A percentile compares a stretch with the other conserved stretches of the same genome.
phyloP scores from a whole-genome alignment of 768 basidiomycete species.

The Agaricus subrufescens region DNA sequence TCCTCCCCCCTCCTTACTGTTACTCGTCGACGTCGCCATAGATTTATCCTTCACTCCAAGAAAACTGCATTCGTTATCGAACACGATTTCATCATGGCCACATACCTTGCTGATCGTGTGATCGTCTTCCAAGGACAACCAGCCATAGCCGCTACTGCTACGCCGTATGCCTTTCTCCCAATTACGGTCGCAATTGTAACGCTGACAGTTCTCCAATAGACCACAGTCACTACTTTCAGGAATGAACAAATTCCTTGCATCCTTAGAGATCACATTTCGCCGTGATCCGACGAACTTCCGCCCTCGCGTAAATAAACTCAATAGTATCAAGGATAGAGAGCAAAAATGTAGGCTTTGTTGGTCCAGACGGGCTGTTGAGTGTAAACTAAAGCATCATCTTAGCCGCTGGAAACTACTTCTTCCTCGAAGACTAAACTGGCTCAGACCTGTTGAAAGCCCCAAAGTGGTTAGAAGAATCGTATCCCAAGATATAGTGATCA shows the following conservation, averaged over 20 bases:
- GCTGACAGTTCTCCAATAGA: slow-evolving; percentile 31
- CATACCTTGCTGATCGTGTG: slow-evolving; percentile 96
- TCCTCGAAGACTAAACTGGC: slow-evolving; percentile 68
- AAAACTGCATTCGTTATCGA: slow-evolving; percentile 99
- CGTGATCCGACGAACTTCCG: slow-evolving; percentile 95
- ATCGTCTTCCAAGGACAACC: slow-evolving; percentile 90
- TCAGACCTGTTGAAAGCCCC: no score
- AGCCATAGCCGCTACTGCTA: slow-evolving; percentile 83
- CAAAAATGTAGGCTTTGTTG: slow-evolving; percentile 59
- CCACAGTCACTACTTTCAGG: slow-evolving; percentile 93
- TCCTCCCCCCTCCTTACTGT: not conserved
- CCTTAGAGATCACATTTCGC: slow-evolving; percentile 95
- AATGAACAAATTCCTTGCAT: slow-evolving; percentile 97
- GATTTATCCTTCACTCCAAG: slow-evolving; percentile 93
- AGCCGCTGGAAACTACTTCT: slow-evolving; percentile 88
- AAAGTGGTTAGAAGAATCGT: not conserved
- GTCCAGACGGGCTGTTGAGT: not conserved
- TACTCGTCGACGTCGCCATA: slow-evolving; percentile 18
- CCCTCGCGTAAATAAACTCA: slow-evolving; percentile 80
- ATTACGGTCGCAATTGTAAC: not conserved
- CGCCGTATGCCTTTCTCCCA: slow-evolving; percentile 55
- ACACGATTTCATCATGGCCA: slow-evolving; percentile 99
- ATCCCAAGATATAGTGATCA: not conserved
- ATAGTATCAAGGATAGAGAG: slow-evolving; percentile 85
- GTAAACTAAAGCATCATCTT: not conserved